Evolutionary conservation across 2,329 filamentous ascomycete species (phyloP).

Genomic region (Diaporthe aspalathi): DNA sequence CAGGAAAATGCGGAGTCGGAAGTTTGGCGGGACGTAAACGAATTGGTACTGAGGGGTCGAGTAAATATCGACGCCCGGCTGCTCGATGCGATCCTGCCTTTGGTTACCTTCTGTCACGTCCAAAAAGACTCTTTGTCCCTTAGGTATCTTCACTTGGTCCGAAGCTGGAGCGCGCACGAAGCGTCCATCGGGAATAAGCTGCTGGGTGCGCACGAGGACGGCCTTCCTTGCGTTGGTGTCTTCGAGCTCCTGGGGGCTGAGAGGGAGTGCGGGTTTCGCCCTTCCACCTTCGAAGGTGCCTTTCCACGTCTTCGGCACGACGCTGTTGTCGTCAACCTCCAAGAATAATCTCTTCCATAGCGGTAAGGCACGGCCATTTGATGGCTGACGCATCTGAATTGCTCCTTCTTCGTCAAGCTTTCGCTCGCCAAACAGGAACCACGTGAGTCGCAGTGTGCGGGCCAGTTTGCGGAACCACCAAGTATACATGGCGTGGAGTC

Average conservation of each 20-base stretch:
- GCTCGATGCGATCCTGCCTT: constrained; percentile 73
- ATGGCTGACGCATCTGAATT: constrained; percentile 58
- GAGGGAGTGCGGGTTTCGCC: constrained; percentile 53
- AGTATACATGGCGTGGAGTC: constrained; percentile 84
- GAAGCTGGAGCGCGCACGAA: constrained; percentile 95
- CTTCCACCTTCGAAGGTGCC: constrained; percentile 63
- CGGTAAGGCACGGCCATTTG: constrained; percentile 48
- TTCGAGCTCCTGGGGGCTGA: constrained; percentile 52
- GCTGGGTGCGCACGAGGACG: constrained; percentile 58
- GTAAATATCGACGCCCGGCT: constrained; percentile 61
- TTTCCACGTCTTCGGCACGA: constrained; percentile 68
- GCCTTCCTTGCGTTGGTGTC: constrained; percentile 54
- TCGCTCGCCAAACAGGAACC: constrained; percentile 92
- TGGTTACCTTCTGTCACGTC: constrained; percentile 77
- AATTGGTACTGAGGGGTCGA: constrained; percentile 72
- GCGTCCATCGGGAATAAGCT: constrained; percentile 76
- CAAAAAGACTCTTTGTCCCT: constrained; percentile 83
- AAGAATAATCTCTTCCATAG: constrained; percentile 59
- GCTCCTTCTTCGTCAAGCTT: constrained; percentile 83
- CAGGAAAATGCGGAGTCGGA: constrained; percentile 80
- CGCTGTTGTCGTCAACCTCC: constrained; percentile 56
- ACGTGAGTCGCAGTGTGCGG: constrained; percentile 80
- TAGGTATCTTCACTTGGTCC: constrained; percentile 93
- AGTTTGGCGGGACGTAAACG: constrained; percentile 87
- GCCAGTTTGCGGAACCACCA: constrained; percentile 98